phyloP scores from a whole-genome alignment of 805 yeast species.

The Schwanniomyces vanrijiae region DNA sequence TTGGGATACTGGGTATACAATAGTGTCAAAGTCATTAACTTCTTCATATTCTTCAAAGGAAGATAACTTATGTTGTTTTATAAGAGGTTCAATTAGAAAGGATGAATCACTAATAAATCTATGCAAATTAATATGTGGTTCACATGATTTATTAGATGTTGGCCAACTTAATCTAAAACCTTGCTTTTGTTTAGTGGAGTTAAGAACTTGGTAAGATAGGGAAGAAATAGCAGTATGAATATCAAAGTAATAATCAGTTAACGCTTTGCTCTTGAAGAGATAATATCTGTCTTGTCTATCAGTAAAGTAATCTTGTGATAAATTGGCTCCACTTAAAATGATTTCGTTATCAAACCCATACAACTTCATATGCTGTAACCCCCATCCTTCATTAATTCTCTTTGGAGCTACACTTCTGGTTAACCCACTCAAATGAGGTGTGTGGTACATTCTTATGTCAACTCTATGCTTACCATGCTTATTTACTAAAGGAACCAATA shows the following conservation, averaged over 20 bases:
- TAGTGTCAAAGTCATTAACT: conserved; percentile 48
- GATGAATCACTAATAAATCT: conserved; percentile 60
- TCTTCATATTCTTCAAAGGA: conserved; percentile 32
- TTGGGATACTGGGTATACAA: conserved; percentile 89
- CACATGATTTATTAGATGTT: conserved; percentile 57
- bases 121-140: conserved; percentile 58
- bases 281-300: conserved; percentile 94
- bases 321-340: conserved; percentile 85
- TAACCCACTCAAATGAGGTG: conserved; percentile 79
- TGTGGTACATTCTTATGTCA: conserved; percentile 80
- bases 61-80: conserved; percentile 43
- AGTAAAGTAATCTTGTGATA: conserved; percentile 88
- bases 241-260: conserved; percentile 74
- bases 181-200: conserved; percentile 41
- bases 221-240: conserved; percentile 67
- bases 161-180: conserved; percentile 77
- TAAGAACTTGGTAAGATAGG: conserved; percentile 63
- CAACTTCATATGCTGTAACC: conserved; percentile 95
- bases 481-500: conserved; percentile 64
- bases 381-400: conserved; percentile 87
- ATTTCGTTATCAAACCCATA: conserved; percentile 94
- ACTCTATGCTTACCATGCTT: conserved; percentile 68
- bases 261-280: conserved; percentile 52
- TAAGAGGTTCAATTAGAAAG: conserved; percentile 53
- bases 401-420: conserved; percentile 68